These are phyloP conservation scores for Rhizophagus prolifer DNA, from an alignment of 192 early-diverging fungal genomes.

Conservation along the genomic window DNA sequence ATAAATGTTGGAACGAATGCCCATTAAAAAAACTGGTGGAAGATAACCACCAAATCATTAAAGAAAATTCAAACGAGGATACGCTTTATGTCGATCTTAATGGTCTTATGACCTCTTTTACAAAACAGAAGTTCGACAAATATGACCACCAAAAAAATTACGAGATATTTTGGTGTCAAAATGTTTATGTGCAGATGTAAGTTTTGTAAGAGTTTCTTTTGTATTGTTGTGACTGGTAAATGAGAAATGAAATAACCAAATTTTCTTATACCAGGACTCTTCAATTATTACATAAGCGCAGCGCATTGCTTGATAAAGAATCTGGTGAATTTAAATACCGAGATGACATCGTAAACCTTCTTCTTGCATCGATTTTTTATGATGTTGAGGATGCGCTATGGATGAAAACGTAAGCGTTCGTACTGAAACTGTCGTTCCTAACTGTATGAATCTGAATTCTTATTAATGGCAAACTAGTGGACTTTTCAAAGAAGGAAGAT, in stretches of 20 bases:
- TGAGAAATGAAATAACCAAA: conserved; percentile 2
- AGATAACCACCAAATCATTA: conserved; percentile 2
- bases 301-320: no score
- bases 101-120: neutral
- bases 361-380: conserved; percentile 15
- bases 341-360: neutral
- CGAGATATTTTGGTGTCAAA: conserved; percentile 12
- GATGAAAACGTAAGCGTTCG: conserved; percentile 3
- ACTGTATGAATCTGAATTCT: neutral
- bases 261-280: neutral
- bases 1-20: conserved; percentile 5
- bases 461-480: conserved; percentile 8
- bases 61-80: conserved; percentile 10
- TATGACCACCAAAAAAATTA: conserved; percentile 19
- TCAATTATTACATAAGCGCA: no score
- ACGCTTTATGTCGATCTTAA: conserved; percentile 1
- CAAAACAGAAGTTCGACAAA: conserved; percentile 13
- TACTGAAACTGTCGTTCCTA: neutral
- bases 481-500: conserved; percentile 14
- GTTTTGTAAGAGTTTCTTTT: conserved; percentile 7
- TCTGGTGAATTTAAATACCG: no score
- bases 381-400: neutral
- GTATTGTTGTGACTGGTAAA: neutral
- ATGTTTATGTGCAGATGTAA: conserved; percentile 11
- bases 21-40: conserved; percentile 19